Percentiles rank a stretch among this genome's conserved stretches.
phyloP scores from a whole-genome alignment of 345 rosid genomes.

The Laguncularia racemosa region DNA sequence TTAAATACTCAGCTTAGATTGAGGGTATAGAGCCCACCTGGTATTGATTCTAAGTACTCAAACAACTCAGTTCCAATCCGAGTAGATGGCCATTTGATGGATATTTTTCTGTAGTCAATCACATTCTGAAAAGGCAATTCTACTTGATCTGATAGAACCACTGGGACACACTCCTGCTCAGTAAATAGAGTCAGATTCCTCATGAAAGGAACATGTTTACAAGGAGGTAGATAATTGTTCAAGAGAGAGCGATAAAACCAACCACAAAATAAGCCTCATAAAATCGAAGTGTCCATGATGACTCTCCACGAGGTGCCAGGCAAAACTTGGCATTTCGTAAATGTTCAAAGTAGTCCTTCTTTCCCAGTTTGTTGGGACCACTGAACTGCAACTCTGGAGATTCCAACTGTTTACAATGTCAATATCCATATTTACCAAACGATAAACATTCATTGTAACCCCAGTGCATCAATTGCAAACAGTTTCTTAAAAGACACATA shows the following conservation, averaged over 20 bases:
- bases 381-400: slow-evolving; percentile 90
- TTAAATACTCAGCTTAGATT: too few relatives aligned
- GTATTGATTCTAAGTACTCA: slow-evolving; percentile 78
- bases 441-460: too few relatives aligned
- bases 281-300: slow-evolving; percentile 98
- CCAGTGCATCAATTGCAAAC: too few relatives aligned
- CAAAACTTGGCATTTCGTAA: slow-evolving; percentile 88
- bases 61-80: slow-evolving; percentile 67
- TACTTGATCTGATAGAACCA: slow-evolving; percentile 77
- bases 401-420: slow-evolving; percentile 69
- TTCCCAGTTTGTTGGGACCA: slow-evolving; percentile 76
- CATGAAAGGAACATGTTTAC: too few relatives aligned
- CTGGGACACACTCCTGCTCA: slow-evolving; percentile 91
- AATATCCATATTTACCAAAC: slow-evolving; percentile 3
- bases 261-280: slow-evolving; percentile 96
- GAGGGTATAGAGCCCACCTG: slow-evolving; percentile 35
- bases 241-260: slow-evolving; percentile 22
- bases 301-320: slow-evolving; percentile 95
- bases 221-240: background rate
- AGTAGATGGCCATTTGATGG: slow-evolving; percentile 95
- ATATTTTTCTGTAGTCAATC: slow-evolving; percentile 62
- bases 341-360: slow-evolving; percentile 82
- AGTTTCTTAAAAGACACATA: too few relatives aligned
- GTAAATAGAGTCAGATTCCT: slow-evolving; percentile 2
- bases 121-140: slow-evolving; percentile 95